Evolutionary conservation across 129 eudicot genomes (phyloP), one percentile per base, ranked within the genome.

Genomic region (Pittosporum tobira): DNA sequence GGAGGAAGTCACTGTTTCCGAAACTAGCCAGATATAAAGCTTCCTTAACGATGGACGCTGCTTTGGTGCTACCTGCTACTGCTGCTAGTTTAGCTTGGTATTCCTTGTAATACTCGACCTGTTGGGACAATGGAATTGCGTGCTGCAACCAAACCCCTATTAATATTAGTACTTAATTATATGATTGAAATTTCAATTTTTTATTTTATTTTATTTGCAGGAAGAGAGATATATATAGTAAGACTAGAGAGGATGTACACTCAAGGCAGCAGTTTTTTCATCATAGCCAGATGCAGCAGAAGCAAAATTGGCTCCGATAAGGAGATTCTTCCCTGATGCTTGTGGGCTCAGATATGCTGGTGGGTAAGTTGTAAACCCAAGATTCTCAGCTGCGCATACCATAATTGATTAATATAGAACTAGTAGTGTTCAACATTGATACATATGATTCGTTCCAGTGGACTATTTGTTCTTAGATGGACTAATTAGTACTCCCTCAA

Each of bases 261-360:
- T 82, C 3, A 69, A 61, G 51, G 58, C 5, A 60, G 98, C 77
- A n/a, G 98, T 80, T 71, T 70, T 74, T 22, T 90, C 95, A 72
- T 90, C 98, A 58, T 73, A 90, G 48, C 98, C 98, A 53, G 95
- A 66, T 68, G 87, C 98, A 27, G 98, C 98, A 20, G 98, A 90
- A 16, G 95, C 98, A 48, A 90, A 90, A 54, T 86, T 90, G 40
- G 89, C 84, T 54, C 98, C 98, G 30, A 78, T 65, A 5, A 90
- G 85, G 60, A 90, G 95, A 60, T 80, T 80, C 44, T 83, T 78
- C 45, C 95, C 95, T 11, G 94, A 53, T 25, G 98, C 95, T 42
- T 86, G 79, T 1, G 98, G 98, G 81, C 98, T 90, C 46, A 86
- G 87, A 68, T 90, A 90, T 8, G 98, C 94, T 14, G 95, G 83